Evolutionary conservation across 495 filamentous ascomycete species (phyloP).

Genomic region (Daldinia childiae): DNA sequence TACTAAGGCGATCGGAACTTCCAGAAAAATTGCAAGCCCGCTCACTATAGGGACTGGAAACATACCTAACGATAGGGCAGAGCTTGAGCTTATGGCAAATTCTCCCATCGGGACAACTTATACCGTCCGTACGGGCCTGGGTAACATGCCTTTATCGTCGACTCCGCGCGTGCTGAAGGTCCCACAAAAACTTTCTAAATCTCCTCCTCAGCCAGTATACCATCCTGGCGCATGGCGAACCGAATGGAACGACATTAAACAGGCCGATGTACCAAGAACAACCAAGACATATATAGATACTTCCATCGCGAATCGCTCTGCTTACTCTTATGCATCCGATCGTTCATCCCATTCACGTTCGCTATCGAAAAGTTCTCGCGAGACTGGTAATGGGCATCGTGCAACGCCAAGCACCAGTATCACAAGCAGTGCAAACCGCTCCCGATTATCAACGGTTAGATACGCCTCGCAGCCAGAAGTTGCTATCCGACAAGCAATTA

Average conservation of each 20-base stretch:
- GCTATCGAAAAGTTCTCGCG: not conserved
- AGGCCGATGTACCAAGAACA: constrained; percentile 6
- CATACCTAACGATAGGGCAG: constrained; percentile 20
- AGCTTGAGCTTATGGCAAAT: constrained; percentile 42
- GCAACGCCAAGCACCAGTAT: constrained; percentile 42
- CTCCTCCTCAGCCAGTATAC: constrained; percentile 39
- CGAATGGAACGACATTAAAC: constrained; percentile 41
- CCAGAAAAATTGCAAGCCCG: not conserved
- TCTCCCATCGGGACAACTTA: constrained; percentile 32
- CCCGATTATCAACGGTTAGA: constrained; percentile 42
- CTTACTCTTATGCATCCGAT: constrained; percentile 10
- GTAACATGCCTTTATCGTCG: constrained; percentile 3
- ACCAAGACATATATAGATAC: not conserved
- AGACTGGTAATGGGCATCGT: constrained; percentile 19
- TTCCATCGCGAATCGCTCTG: constrained; percentile 5
- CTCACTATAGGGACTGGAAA: constrained; percentile 13
- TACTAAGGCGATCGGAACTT: not conserved
- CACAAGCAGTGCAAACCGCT: constrained; percentile 37
- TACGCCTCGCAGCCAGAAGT: constrained; percentile 45
- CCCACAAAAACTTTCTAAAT: constrained; percentile 18
- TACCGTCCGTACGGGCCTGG: constrained; percentile 1
- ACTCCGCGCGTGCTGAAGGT: constrained; percentile 20
- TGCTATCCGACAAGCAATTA: constrained; percentile 44
- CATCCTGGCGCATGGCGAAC: constrained; percentile 41
- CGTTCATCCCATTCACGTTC: constrained; percentile 9